A percentile compares a stretch with the other conserved stretches of the same genome.
phyloP scores from a whole-genome alignment of 371 early-diverging fungal genomes.

The Lichtheimia ornata region DNA sequence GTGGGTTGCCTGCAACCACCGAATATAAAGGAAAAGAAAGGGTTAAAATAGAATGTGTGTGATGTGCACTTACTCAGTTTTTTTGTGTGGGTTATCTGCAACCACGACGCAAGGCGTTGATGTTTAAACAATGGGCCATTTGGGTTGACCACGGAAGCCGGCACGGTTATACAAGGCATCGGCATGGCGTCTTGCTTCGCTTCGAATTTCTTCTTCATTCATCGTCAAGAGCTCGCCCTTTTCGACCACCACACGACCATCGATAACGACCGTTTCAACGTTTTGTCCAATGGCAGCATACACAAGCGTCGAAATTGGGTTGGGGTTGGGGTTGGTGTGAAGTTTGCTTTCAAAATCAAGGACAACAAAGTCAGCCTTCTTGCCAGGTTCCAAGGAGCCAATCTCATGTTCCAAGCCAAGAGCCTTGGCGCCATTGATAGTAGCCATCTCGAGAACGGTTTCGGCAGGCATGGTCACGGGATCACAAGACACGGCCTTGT shows the following conservation, averaged over 20 bases:
- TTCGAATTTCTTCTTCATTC: conserved; percentile 19
- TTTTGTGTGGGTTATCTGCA: conserved; percentile 26
- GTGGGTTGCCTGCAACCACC: conserved; percentile 27
- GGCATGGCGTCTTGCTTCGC: conserved; percentile 18
- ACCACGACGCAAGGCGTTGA: conserved; percentile 9
- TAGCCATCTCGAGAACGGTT: conserved; percentile 27
- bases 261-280: conserved; percentile 23
- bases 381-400: conserved; percentile 24
- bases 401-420: conserved; percentile 27
- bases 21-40: neutral
- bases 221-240: conserved; percentile 22
- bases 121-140: conserved; percentile 28
- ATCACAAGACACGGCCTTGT: conserved; percentile 25
- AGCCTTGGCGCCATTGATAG: conserved; percentile 31
- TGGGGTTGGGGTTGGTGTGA: conserved; percentile 19
- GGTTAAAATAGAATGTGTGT: neutral
- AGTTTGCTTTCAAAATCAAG: conserved; percentile 26
- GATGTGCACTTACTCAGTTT: conserved; percentile 23
- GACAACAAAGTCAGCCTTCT: conserved; percentile 30
- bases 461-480: conserved; percentile 27
- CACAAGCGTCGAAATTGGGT: conserved; percentile 13
- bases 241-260: conserved; percentile 22
- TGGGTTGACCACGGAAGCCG: conserved; percentile 20
- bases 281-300: conserved; percentile 25
- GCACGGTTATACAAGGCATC: conserved; percentile 23